Evolutionary conservation across 2,329 filamentous ascomycete species (phyloP).

Genomic region (Aspergillus tamarii): DNA sequence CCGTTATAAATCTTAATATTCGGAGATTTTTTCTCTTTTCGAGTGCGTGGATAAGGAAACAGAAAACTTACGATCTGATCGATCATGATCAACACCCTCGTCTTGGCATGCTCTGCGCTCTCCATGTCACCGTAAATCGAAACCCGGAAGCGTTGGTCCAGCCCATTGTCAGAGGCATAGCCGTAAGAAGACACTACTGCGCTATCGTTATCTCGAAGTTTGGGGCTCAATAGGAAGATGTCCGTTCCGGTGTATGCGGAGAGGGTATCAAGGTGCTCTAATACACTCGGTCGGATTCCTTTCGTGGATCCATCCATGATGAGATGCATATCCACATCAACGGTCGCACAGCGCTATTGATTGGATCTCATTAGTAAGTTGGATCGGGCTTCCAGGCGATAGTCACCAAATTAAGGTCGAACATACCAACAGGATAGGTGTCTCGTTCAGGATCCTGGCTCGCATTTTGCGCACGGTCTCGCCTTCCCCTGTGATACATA

Average conservation of each 20-base stretch:
- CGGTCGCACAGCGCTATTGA: constrained; percentile 80
- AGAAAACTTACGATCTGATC: constrained; percentile 74
- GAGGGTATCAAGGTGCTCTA: constrained; percentile 83
- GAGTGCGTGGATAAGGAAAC: constrained; percentile 3
- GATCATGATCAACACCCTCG: constrained; percentile 92
- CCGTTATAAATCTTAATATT: neutral
- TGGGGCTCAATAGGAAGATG: constrained; percentile 92
- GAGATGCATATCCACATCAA: constrained; percentile 89
- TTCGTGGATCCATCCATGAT: constrained; percentile 75
- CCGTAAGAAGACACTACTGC: constrained; percentile 73
- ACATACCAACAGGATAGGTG: constrained; percentile 86
- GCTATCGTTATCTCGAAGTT: constrained; percentile 76
- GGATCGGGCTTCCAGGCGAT: constrained; percentile 15
- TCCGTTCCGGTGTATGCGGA: constrained; percentile 90
- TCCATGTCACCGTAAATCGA: constrained; percentile 95
- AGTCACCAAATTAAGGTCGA: constrained; percentile 10
- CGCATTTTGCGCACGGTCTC: constrained; percentile 88
- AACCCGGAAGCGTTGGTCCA: constrained; percentile 87
- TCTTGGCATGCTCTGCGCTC: constrained; percentile 96
- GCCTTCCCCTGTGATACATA: constrained; percentile 84
- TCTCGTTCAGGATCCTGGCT: constrained; percentile 87
- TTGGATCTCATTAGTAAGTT: constrained; percentile 25
- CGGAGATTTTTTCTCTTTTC: neutral
- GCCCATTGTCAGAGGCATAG: constrained; percentile 76
- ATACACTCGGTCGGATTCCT: constrained; percentile 73